Percentiles rank a stretch among this genome's conserved stretches.
phyloP scores from a whole-genome alignment of 139 green algal species.

The Eudorina sp. region DNA sequence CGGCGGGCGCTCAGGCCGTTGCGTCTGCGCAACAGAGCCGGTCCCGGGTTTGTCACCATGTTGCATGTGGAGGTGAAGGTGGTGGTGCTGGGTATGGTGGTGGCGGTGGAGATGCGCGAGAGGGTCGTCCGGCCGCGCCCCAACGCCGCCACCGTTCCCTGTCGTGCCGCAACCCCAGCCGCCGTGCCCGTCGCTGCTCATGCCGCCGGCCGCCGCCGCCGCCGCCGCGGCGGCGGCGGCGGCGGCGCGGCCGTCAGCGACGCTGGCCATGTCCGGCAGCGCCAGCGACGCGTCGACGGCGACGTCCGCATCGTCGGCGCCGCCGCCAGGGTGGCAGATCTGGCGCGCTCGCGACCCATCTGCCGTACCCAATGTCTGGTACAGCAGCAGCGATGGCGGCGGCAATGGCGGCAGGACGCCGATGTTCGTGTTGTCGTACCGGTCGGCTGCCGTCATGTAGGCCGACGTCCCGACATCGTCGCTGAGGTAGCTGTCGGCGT shows the following conservation, averaged over 20 bases:
- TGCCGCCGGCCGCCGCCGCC: background rate
- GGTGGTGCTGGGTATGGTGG: background rate
- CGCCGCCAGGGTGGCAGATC: background rate
- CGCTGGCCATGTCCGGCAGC: background rate
- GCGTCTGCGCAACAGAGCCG: no score
- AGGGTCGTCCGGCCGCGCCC: no score
- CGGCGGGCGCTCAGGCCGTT: no score
- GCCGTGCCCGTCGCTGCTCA: background rate
- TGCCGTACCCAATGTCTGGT: background rate
- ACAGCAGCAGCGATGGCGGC: background rate
- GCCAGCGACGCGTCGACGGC: background rate
- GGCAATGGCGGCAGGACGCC: conserved; percentile 38
- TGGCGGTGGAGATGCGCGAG: background rate
- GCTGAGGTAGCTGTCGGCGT: background rate
- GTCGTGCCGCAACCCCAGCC: background rate
- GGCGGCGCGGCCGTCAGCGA: background rate
- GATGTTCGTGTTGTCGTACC: background rate
- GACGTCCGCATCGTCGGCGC: background rate
- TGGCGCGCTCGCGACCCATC: no score
- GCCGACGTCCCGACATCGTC: background rate
- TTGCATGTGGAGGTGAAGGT: background rate
- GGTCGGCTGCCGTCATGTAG: conserved; percentile 19
- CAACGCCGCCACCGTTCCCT: background rate
- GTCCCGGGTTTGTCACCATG: no score
- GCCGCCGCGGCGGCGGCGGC: background rate